Conservation (phyloP, 129 eudicot species). For the Artemisia annua region DNA sequence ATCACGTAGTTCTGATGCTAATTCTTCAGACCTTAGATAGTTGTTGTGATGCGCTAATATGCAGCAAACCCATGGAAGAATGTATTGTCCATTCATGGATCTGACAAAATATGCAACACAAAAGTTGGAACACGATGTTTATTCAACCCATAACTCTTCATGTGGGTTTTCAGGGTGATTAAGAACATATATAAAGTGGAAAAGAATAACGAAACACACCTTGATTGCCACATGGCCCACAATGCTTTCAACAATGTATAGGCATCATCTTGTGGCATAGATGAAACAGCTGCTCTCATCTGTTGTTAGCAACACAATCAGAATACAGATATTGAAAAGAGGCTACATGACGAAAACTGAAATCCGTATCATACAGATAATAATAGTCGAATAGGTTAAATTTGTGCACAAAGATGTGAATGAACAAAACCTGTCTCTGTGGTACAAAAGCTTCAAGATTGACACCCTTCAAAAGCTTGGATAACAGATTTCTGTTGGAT, state of each 20-base stretch:
- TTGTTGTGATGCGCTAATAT: conserved; percentile 60
- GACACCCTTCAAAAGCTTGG: conserved; percentile 53
- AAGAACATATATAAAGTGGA: background rate
- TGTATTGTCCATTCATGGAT: conserved; percentile 50
- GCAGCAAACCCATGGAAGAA: conserved; percentile 82
- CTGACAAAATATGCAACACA: conserved; percentile 34
- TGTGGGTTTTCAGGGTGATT: background rate
- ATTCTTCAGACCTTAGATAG: conserved; percentile 59
- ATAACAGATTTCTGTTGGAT: conserved; percentile 34
- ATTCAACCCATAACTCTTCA: background rate
- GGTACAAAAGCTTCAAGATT: conserved; percentile 55
- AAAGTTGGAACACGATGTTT: background rate
- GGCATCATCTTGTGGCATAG: conserved; percentile 66
- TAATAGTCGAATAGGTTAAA: background rate
- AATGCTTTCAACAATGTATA: conserved; percentile 53
- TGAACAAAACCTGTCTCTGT: conserved; percentile 59
- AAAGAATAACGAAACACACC: background rate
- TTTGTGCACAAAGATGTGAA: conserved; percentile 11
- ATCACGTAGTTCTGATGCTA: conserved; percentile 52
- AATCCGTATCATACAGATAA: too few species aligned
- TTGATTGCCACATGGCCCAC: conserved; percentile 64
- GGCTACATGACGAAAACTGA: background rate
- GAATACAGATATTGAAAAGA: conserved; percentile 14
- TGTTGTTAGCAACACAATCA: conserved; percentile 27
- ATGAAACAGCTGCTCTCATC: conserved; percentile 61